Evolutionary conservation across 1,284 basidiomycete species (phyloP).

Genomic region (Thecaphora frezii): DNA sequence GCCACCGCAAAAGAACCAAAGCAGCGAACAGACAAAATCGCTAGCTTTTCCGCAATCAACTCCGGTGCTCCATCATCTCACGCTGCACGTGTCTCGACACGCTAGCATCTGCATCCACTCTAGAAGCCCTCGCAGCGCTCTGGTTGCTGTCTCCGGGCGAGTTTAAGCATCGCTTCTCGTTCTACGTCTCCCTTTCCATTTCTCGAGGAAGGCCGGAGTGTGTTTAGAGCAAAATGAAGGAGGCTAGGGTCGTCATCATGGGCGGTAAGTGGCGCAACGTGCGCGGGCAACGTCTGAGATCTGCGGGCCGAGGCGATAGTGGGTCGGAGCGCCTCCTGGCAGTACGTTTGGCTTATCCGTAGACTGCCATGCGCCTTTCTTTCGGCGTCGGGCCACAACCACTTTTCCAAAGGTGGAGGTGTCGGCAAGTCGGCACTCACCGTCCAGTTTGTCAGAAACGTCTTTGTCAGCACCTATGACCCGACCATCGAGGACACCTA

Average conservation of each 20-base stretch:
- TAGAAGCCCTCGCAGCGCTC: too few relatives aligned
- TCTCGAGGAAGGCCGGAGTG: too few relatives aligned
- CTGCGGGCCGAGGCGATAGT: background rate
- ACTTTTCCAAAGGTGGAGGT: slow-evolving; percentile 51
- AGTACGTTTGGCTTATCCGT: background rate
- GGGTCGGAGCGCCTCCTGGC: background rate
- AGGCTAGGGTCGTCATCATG: slow-evolving; percentile 48
- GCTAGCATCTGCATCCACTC: too few relatives aligned
- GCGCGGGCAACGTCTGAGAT: background rate
- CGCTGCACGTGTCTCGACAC: too few relatives aligned
- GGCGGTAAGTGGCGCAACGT: slow-evolving; percentile 25
- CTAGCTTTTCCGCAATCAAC: too few relatives aligned
- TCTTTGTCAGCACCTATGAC: slow-evolving; percentile 52
- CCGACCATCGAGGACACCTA: slow-evolving; percentile 56
- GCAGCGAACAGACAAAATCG: too few relatives aligned
- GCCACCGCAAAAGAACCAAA: too few relatives aligned
- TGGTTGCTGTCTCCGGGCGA: too few relatives aligned
- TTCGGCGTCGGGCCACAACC: background rate
- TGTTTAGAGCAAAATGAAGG: slow-evolving; percentile 30
- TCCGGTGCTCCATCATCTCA: too few relatives aligned
- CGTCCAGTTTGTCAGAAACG: slow-evolving; percentile 48
- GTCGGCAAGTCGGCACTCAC: slow-evolving; percentile 54
- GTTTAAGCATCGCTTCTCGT: too few relatives aligned
- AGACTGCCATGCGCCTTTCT: background rate
- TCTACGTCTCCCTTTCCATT: too few relatives aligned